Evolutionary conservation across 768 basidiomycete genomes (phyloP), one percentile per base, ranked within the genome.

Genomic region (Sutorius australiensis): DNA sequence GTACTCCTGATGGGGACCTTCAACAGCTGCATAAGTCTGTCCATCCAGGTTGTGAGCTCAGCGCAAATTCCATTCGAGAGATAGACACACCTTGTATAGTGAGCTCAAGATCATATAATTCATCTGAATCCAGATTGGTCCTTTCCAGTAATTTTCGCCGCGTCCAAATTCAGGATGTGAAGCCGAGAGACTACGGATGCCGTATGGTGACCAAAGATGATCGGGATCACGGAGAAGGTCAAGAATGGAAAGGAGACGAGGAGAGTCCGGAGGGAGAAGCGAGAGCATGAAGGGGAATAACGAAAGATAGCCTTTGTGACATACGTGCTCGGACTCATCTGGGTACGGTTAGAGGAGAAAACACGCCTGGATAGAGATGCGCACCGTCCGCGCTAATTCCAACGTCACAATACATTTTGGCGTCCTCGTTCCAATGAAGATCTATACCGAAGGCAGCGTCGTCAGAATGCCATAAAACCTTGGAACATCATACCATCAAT

Each of bases 71-170:
- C 4, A 4, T 9, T 6, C 32, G 39, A 24, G 5, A 16, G 8
- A 36, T 30, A 16, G 3, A 8, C 73, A 50, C 28, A 89, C 92
- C 70, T 86, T 88, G 66, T 92, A 77, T 52, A 98, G 71, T 12
- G 92, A 81, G 27, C 82, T 77, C 47, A 98, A 74, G 14, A 87
- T 84, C 55, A 98, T 78, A 66, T 93, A 98, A 71, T 98, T 98
- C 89, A 98, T 95, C 68, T 92, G 95, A 34, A 97, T 80, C 95
- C 95, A 98, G 45, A 98, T 88, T 3, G 95, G 91, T 1, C 95
- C 94, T 62, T 87, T 87, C 95, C 95, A 98, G 70, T 98, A 98
- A 72, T 98, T 91, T 71, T 98, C 95, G 43, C 88, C 95, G 61
- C 82, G 74, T 13, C 94, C 95, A 61, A 93, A 98, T 45, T 90